These are phyloP conservation scores for Citrus hindsii DNA, from an alignment of 345 rosid species.

Conservation along the genomic window DNA sequence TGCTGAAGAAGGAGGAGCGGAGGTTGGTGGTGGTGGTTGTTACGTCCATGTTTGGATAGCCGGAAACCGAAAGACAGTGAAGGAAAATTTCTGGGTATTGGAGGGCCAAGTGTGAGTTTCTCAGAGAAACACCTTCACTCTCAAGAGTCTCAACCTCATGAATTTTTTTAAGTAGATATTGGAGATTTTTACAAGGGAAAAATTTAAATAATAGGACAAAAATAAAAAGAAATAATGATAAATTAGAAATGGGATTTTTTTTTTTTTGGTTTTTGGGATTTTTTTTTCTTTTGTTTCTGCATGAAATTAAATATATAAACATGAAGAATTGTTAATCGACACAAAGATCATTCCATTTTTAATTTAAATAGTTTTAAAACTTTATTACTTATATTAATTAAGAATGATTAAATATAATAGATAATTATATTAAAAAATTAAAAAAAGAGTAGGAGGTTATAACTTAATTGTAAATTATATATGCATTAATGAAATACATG, in stretches of 20 bases:
- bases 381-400: too few relatives aligned
- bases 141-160: not conserved
- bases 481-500: too few relatives aligned
- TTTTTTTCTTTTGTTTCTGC: not conserved
- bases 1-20: slow-evolving; percentile 54
- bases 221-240: not conserved
- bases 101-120: slow-evolving; percentile 1
- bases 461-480: too few relatives aligned
- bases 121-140: slow-evolving; percentile 6
- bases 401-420: too few relatives aligned
- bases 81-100: not conserved
- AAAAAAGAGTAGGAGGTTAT: too few relatives aligned
- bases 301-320: not conserved
- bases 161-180: slow-evolving; percentile 7
- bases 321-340: too few relatives aligned
- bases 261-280: not conserved
- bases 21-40: slow-evolving; percentile 48
- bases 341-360: too few relatives aligned
- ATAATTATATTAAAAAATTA: too few relatives aligned
- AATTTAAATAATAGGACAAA: not conserved
- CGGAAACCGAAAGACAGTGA: not conserved
- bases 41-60: slow-evolving; percentile 47
- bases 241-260: not conserved
- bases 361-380: too few relatives aligned
- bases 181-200: not conserved